These are phyloP conservation scores for Rosa rugosa DNA, from an alignment of 306 rosid species.

Conservation along the genomic window DNA sequence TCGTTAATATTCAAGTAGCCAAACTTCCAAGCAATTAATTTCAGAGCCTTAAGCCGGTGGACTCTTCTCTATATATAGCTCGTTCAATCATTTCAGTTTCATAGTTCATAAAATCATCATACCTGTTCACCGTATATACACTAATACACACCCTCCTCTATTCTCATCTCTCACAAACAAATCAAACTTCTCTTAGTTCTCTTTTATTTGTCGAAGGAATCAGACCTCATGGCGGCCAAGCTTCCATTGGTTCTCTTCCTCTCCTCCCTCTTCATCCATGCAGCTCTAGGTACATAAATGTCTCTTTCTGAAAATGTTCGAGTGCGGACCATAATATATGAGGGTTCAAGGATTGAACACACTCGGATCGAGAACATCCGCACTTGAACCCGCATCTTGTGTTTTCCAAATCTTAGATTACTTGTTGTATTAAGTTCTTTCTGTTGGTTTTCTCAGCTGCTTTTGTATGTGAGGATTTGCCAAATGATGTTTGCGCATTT, in stretches of 20 bases:
- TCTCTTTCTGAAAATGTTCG: neutral
- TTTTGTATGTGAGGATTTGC: slow-evolving; percentile 64
- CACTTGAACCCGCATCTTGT: neutral
- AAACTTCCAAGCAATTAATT: neutral
- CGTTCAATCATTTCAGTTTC: slow-evolving; percentile 17
- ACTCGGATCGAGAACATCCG: neutral
- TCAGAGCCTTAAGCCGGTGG: slow-evolving; percentile 5
- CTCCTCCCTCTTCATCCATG: slow-evolving; percentile 49
- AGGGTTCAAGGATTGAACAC: neutral
- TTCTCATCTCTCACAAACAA: slow-evolving; percentile 14
- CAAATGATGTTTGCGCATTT: slow-evolving; percentile 57
- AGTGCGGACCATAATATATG: neutral
- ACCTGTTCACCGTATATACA: slow-evolving; percentile 3
- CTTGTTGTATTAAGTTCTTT: neutral
- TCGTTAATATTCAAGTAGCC: slow-evolving; percentile 7
- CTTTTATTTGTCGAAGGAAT: neutral
- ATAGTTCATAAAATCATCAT: slow-evolving; percentile 3
- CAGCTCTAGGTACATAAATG: slow-evolving; percentile 47
- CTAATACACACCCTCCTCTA: neutral
- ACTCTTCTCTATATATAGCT: slow-evolving; percentile 27
- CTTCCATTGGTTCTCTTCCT: slow-evolving; percentile 42
- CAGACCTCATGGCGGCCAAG: slow-evolving; percentile 40
- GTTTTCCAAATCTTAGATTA: neutral
- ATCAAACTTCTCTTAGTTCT: neutral
- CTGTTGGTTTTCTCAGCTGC: slow-evolving; percentile 32